Conservation (phyloP, 257 asterid species). For the Paulownia fortunei region DNA sequence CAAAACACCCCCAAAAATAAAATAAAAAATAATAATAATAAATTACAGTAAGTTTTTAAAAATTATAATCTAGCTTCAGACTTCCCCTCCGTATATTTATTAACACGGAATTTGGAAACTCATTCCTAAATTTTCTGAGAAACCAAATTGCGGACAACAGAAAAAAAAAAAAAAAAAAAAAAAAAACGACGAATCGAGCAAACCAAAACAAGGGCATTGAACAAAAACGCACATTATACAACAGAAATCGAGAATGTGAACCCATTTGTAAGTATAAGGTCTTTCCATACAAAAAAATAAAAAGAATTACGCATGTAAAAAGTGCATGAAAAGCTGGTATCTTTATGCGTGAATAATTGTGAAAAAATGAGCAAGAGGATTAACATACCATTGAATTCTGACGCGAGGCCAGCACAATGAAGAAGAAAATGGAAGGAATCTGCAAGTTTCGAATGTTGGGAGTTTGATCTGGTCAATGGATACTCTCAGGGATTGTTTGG, state of each 20-base stretch:
- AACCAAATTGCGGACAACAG: conserved; percentile 19
- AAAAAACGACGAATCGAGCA: background rate
- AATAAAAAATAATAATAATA: no score
- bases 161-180: background rate
- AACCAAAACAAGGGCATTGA: background rate
- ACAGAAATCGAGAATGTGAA: conserved; percentile 19
- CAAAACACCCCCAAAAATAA: background rate
- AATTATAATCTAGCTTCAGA: conserved; percentile 14
- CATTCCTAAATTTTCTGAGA: background rate
- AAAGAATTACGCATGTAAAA: background rate
- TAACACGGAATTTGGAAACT: background rate
- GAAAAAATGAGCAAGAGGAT: background rate
- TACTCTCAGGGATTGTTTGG: no score
- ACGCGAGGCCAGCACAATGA: conserved; percentile 1
- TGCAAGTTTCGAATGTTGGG: conserved; percentile 4
- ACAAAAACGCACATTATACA: conserved; percentile 13
- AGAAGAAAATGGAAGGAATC: conserved; percentile 24
- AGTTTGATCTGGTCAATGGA: conserved; percentile 31
- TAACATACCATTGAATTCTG: conserved; percentile 33
- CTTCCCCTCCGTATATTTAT: background rate
- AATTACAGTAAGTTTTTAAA: background rate
- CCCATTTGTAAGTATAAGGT: background rate
- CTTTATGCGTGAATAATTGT: background rate
- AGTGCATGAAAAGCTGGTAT: background rate
- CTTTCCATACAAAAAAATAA: background rate